Evolutionary conservation across 331 rosid genomes (phyloP), one percentile per base, ranked within the genome.

Genomic region (Ulmus americana): DNA sequence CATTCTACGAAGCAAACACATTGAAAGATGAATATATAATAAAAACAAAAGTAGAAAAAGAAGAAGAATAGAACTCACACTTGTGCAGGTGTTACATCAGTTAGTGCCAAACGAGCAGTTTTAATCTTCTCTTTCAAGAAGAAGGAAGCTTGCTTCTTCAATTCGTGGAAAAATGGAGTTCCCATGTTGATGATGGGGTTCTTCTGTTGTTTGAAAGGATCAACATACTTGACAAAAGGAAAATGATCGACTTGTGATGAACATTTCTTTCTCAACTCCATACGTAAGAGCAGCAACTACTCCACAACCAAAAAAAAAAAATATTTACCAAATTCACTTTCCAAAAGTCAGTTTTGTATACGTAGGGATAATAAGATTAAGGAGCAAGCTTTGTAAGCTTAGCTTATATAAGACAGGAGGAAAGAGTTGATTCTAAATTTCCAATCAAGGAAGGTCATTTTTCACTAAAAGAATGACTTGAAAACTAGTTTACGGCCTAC

Each of bases 121-220:
- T 71, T 87, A 40, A 85, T 61, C 76, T 87, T 87, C 64, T 80
- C 86, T 67, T 68, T 83, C 52, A 85, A 70, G 81, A 87, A 87
- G 63, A 72, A 76, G 63, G 79, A 83, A 55, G 89, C 90, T 80
- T 85, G 86, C 61, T 76, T 84, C 81, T 82, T 90, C 82, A 90
- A 62, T 71, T 80, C 95, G 66, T 71, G 77, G 74, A 87, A 76
- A 44, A 80, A 69, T 55, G 68, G 77, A 63, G 71, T 72, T 6
- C 57, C 81, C 95, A 90, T 87, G 42, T 56, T 73, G 53, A 39
- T 46, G 5, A 4, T 15, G 16, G 35, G 35, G 35, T 28, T 28
- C 35, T 28, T 28, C 55, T 68, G 14, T 62, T 39, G 40, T 4
- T 12, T 41, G 62, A 71, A 71, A 2, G 45, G 67, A 61, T 39